Conservation (phyloP, 192 early-diverging fungal genomes). For the Geosiphon pyriformis region DNA sequence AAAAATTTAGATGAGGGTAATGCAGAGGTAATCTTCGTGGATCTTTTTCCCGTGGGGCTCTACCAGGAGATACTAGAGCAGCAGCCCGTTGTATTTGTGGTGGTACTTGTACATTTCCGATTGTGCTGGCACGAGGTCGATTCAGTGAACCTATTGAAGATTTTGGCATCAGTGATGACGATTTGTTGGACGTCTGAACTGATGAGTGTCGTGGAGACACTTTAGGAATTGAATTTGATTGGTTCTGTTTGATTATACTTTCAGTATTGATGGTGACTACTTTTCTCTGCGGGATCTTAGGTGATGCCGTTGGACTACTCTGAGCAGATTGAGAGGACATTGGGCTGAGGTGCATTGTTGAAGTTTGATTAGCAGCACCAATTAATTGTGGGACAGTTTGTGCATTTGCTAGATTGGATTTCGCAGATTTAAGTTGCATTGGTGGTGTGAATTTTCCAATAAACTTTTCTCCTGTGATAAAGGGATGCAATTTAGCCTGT, state of each 20-base stretch:
- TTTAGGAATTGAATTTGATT: background rate
- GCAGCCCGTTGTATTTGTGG: slow-evolving; percentile 32
- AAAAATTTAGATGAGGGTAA: slow-evolving; percentile 26
- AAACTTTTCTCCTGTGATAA: slow-evolving; percentile 86
- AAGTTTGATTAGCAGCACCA: slow-evolving; percentile 11
- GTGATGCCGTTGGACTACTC: slow-evolving; percentile 14
- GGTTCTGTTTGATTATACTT: background rate
- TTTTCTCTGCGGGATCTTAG: slow-evolving; percentile 2
- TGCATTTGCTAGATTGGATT: background rate
- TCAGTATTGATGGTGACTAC: background rate
- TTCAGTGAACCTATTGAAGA: background rate
- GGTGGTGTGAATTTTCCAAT: slow-evolving; percentile 63
- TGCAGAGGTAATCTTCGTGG: slow-evolving; percentile 14
- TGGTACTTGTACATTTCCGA: slow-evolving; percentile 36
- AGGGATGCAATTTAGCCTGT: slow-evolving; percentile 91
- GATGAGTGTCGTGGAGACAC: slow-evolving; percentile 7
- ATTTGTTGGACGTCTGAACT: background rate
- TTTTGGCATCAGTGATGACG: slow-evolving; percentile 5
- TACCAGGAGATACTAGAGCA: slow-evolving; percentile 20
- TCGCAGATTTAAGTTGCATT: slow-evolving; percentile 25
- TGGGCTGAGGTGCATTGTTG: slow-evolving; percentile 4
- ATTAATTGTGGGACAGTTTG: background rate
- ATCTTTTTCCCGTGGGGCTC: slow-evolving; percentile 13
- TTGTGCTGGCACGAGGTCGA: slow-evolving; percentile 39
- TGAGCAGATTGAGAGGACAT: slow-evolving; percentile 17